These are phyloP conservation scores for Gymnopus androsaceus DNA, from an alignment of 1,284 basidiomycete genomes.

Conservation along the genomic window DNA sequence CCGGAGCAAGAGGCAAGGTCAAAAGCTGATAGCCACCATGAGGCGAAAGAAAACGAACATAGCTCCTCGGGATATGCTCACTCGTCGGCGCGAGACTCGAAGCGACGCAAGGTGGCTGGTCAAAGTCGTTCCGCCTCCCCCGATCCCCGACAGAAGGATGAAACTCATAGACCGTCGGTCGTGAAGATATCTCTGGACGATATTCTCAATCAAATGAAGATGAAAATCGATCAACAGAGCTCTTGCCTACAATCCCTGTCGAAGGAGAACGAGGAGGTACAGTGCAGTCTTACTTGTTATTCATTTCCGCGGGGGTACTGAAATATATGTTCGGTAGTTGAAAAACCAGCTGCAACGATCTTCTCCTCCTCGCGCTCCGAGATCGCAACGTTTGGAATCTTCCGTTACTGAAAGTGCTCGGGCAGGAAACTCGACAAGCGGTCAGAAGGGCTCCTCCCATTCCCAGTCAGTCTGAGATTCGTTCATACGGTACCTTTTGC, in stretches of 20 bases:
- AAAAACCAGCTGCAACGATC: constrained; percentile 3
- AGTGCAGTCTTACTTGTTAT: neutral
- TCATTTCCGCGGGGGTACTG: constrained; percentile 2
- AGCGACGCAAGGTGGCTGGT: constrained; percentile 22
- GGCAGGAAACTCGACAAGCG: neutral
- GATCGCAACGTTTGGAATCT: neutral
- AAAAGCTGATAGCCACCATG: neutral
- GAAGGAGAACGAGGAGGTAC: constrained; percentile 40
- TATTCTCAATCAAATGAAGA: constrained; percentile 37
- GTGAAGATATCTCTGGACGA: constrained; percentile 21
- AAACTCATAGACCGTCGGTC: constrained; percentile 7
- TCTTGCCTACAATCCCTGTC: constrained; percentile 32
- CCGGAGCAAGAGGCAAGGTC: neutral
- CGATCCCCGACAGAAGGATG: neutral
- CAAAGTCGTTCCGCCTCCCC: constrained; percentile 6
- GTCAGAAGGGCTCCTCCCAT: neutral
- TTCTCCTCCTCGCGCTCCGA: neutral
- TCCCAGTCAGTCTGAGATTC: neutral
- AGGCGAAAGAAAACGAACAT: neutral
- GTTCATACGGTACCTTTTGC: too few species aligned
- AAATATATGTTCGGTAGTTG: neutral
- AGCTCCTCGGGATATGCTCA: neutral
- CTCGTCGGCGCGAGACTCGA: constrained; percentile 17
- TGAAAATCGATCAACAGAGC: constrained; percentile 40
- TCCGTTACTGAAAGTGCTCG: neutral